These are phyloP conservation scores for Nakazawaea ernobii DNA, from an alignment of 805 yeast genomes.

Conservation along the genomic window DNA sequence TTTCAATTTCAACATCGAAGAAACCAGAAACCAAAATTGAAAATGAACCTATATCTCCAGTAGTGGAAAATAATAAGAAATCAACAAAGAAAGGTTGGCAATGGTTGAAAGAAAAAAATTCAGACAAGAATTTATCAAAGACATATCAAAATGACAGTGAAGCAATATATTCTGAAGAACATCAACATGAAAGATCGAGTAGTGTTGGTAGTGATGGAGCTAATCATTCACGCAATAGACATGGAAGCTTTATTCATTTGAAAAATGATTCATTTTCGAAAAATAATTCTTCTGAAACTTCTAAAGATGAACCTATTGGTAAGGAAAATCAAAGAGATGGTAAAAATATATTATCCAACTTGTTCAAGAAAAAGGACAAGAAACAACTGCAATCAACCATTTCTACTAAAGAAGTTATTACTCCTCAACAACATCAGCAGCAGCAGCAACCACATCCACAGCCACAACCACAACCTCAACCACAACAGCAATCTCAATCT, in stretches of 20 bases:
- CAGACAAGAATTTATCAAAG: conserved; percentile 1
- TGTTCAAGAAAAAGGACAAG: conserved; percentile 21
- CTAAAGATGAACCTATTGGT: background rate
- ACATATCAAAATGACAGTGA: background rate
- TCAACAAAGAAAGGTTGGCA: conserved; percentile 12
- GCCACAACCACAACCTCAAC: background rate
- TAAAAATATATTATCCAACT: conserved; percentile 18
- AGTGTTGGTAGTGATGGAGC: conserved; percentile 1
- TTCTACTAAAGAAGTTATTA: too few species aligned
- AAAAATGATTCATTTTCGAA: conserved; percentile 12
- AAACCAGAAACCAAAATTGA: background rate
- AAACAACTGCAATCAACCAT: conserved; percentile 6
- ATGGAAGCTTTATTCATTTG: conserved; percentile 15
- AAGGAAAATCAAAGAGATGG: conserved; percentile 9
- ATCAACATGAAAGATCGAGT: background rate
- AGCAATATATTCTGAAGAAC: background rate
- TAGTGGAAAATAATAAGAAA: conserved; percentile 1
- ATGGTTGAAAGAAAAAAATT: conserved; percentile 13
- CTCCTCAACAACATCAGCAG: conserved; percentile 6
- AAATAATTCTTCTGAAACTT: background rate
- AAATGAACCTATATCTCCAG: conserved; percentile 1
- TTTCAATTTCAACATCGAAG: background rate
- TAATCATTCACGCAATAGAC: conserved; percentile 22
- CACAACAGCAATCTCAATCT: background rate
- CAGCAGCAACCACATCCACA: conserved; percentile 5